phyloP scores from a whole-genome alignment of 1,284 basidiomycete genomes.

The Tylopilus sp. region DNA sequence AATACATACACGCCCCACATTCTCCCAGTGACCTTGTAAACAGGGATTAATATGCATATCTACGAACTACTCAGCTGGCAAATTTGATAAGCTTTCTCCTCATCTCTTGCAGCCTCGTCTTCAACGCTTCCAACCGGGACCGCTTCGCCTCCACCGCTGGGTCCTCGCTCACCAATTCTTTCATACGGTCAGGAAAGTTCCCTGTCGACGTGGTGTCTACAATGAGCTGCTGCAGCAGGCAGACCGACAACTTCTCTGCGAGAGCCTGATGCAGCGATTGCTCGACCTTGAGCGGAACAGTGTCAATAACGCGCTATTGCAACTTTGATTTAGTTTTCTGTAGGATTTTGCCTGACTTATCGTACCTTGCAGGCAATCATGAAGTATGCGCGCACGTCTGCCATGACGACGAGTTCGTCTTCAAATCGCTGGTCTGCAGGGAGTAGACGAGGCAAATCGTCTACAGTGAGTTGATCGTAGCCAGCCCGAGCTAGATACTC shows the following conservation, averaged over 20 bases:
- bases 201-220: conserved; percentile 20
- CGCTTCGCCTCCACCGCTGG: conserved; percentile 46
- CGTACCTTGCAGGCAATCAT: conserved; percentile 59
- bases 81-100: conserved; percentile 43
- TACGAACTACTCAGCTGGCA: conserved; percentile 18
- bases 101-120: conserved; percentile 49
- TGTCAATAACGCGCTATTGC: conserved; percentile 64
- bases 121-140: conserved; percentile 40
- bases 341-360: neutral
- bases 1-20: too few relatives aligned
- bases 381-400: conserved; percentile 64
- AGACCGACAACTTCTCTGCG: conserved; percentile 48
- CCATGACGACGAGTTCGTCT: conserved; percentile 61
- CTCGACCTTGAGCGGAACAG: conserved; percentile 63
- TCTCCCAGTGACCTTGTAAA: too few relatives aligned
- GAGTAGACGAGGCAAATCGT: conserved; percentile 33
- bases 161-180: conserved; percentile 57
- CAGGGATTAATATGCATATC: neutral
- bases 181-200: conserved; percentile 40
- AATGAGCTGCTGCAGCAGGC: conserved; percentile 52
- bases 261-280: conserved; percentile 58
- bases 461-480: conserved; percentile 26
- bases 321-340: conserved; percentile 1
- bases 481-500: conserved; percentile 31
- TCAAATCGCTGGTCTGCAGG: conserved; percentile 35